These are phyloP conservation scores for Tylopilus felleus DNA, from an alignment of 768 basidiomycete genomes.

Conservation along the genomic window DNA sequence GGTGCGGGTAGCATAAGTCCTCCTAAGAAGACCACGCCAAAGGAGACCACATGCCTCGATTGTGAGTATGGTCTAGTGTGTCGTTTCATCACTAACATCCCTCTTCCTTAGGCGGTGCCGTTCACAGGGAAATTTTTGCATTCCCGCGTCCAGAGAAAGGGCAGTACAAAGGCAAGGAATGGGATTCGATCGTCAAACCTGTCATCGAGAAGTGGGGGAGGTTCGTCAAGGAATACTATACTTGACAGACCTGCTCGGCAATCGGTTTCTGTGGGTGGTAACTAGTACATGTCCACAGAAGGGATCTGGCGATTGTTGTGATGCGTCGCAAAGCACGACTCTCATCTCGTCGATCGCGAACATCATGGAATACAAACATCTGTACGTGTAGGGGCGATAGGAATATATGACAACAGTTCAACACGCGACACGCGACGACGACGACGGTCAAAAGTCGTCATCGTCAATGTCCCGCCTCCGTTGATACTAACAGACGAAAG, in stretches of 20 bases:
- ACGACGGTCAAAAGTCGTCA: constrained; percentile 43
- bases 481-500: constrained; percentile 45
- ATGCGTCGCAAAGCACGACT: neutral
- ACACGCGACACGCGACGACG: neutral
- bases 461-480: constrained; percentile 65
- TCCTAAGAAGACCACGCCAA: constrained; percentile 16
- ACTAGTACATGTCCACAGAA: too few species aligned
- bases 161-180: constrained; percentile 60
- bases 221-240: constrained; percentile 45
- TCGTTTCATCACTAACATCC: constrained; percentile 4
- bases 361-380: neutral
- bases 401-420: neutral
- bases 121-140: constrained; percentile 79
- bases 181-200: constrained; percentile 70
- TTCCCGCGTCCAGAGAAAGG: constrained; percentile 57
- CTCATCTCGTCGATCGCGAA: neutral
- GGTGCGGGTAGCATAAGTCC: constrained; percentile 1
- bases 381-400: neutral
- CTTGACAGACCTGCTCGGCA: constrained; percentile 11
- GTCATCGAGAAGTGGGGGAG: constrained; percentile 76
- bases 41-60: constrained; percentile 36
- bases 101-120: constrained; percentile 43
- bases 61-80: constrained; percentile 35
- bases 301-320: neutral
- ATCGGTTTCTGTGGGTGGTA: neutral